phyloP scores from a whole-genome alignment of 768 basidiomycete species.

The Obba rivulosa region DNA sequence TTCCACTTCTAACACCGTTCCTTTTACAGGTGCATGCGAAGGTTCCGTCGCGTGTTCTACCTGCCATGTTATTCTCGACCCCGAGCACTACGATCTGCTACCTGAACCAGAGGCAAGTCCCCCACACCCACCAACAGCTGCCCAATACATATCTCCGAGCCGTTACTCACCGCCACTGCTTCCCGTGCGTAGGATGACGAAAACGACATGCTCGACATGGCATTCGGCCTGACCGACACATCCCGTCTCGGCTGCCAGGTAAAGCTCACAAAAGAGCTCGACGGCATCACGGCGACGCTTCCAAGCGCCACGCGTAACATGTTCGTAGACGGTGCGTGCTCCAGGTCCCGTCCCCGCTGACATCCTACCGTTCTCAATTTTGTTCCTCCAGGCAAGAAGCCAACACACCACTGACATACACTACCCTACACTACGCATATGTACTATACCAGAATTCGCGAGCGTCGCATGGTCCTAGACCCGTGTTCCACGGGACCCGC shows the following conservation, averaged over 20 bases:
- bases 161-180: too few species aligned
- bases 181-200: conserved; percentile 96
- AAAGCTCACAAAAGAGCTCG: conserved; percentile 70
- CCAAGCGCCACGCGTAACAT: conserved; percentile 94
- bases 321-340: conserved; percentile 83
- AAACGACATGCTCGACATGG: conserved; percentile 98
- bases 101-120: conserved; percentile 64
- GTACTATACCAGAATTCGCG: too few species aligned
- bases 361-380: not conserved
- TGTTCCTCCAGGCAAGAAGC: conserved; percentile 38
- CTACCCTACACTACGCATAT: too few species aligned
- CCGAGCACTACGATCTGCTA: conserved; percentile 77
- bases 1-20: not conserved
- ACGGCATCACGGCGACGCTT: conserved; percentile 80
- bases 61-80: conserved; percentile 86
- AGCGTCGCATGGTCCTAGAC: too few species aligned
- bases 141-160: too few species aligned
- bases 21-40: conserved; percentile 81
- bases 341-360: not conserved
- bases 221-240: conserved; percentile 94
- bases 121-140: not conserved
- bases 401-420: conserved; percentile 43
- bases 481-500: too few species aligned
- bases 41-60: conserved; percentile 96
- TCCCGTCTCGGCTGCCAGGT: conserved; percentile 79